Evolutionary conservation across 1,284 basidiomycete species (phyloP), one percentile per base, ranked within the genome.

Genomic region (Sparassis latifolia): DNA sequence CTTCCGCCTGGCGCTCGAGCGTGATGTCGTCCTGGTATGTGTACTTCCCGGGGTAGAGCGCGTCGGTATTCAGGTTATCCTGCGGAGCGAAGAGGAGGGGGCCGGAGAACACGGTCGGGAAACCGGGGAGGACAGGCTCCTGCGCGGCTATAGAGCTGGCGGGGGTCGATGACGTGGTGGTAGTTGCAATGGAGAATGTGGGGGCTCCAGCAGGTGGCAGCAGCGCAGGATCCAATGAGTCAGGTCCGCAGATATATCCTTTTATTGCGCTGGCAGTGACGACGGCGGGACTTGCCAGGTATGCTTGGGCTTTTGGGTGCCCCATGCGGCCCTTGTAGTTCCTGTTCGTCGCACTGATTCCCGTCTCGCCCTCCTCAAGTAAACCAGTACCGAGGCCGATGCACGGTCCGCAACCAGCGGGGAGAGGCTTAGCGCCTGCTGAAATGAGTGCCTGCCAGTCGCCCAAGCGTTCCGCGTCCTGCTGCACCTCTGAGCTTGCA

Each of bases 261-360:
- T 89, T 91, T 48, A 94, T 76, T 0, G 96, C 97, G 52, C 90
- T 94, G 0, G 97, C 95, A 29, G 97, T 96, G 10, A 99, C 96
- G 3, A 99, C 95, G 2, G 93, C 95, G 0, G 96, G 96, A 53
- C 90, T 94, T 3, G 94, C 94, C 31, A 99, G 82, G 70, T 99
- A 99, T 0, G 96, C 96, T 58, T 89, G 82, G 0, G 96, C 96
- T 46, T 94, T 91, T 0, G 97, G 96, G 60, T 87, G 84, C 1
- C 96, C 96, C 96, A 99, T 99, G 7, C 96, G 78, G 4, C 96
- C 96, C 74, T 99, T 99, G 74, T 98, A 99, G 66, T 99, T 99
- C 66, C 96, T 78, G 71, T 99, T 99, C 10, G 96, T 99, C 4
- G 97, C 96, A 59, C 91, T 95, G 66, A 99, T 99, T 1, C 96